Evolutionary conservation across 2,329 filamentous ascomycete genomes (phyloP).

Genomic region (Fusarium chlamydosporum): DNA sequence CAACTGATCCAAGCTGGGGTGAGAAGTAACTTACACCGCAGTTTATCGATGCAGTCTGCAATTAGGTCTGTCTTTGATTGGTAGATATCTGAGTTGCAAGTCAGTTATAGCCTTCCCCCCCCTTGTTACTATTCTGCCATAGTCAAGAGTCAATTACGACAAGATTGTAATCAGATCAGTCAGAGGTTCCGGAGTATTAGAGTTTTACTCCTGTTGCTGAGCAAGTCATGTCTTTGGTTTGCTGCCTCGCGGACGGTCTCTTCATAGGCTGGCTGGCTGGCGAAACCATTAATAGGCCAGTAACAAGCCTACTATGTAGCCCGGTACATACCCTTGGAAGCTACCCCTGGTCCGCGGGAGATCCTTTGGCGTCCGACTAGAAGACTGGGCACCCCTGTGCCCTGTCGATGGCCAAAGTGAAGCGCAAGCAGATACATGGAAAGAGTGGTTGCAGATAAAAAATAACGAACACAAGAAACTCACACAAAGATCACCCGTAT

Average conservation of each 20-base stretch:
- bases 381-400: slow-evolving; percentile 19
- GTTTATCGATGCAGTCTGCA: neutral
- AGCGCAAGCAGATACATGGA: slow-evolving; percentile 12
- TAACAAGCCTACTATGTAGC: neutral
- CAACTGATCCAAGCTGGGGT: neutral
- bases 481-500: neutral
- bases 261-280: slow-evolving; percentile 1
- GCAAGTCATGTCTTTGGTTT: neutral
- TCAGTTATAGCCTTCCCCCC: neutral
- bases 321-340: slow-evolving; percentile 11
- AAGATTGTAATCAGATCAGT: neutral
- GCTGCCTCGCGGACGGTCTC: neutral
- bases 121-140: neutral
- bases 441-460: neutral
- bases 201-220: neutral
- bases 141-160: neutral
- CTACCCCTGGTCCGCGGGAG: slow-evolving; percentile 20
- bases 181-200: neutral
- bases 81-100: neutral
- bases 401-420: slow-evolving; percentile 14
- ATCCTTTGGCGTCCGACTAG: slow-evolving; percentile 17
- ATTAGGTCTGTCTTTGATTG: neutral
- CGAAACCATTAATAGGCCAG: neutral
- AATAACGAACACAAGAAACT: slow-evolving; percentile 10
- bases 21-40: slow-evolving; percentile 6